Conservation (phyloP, 2,329 filamentous ascomycete genomes). For the Laburnicola sp. region DNA sequence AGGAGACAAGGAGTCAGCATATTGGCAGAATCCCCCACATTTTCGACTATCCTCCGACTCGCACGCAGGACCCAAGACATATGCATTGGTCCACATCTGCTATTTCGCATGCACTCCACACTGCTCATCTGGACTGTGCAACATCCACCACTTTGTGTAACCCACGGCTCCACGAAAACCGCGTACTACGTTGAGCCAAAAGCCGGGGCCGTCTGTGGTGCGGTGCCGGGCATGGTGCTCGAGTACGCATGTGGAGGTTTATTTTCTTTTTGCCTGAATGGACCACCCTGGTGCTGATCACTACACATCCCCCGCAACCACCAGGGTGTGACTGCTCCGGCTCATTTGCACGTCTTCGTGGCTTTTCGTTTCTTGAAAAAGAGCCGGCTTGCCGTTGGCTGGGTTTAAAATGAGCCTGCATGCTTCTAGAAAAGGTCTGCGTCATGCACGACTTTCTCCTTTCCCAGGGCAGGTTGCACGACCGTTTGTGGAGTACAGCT, state of each 20-base stretch:
- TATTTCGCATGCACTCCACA: conserved; percentile 18
- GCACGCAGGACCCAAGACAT: conserved; percentile 21
- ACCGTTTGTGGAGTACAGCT: conserved; percentile 10
- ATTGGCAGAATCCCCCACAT: conserved; percentile 34
- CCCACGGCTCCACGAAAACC: not conserved
- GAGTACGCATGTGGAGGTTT: not conserved
- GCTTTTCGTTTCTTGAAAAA: conserved; percentile 10
- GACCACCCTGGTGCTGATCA: conserved; percentile 22
- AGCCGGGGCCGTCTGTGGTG: conserved; percentile 7
- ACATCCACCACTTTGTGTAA: conserved; percentile 8
- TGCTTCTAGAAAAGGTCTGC: conserved; percentile 10
- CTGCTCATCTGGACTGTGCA: conserved; percentile 7
- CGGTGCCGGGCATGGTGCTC: conserved; percentile 2
- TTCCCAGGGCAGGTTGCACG: not conserved
- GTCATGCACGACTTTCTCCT: conserved; percentile 3
- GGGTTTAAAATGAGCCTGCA: conserved; percentile 1
- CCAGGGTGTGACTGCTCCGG: conserved; percentile 17
- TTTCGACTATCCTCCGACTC: conserved; percentile 20
- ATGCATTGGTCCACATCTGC: conserved; percentile 25
- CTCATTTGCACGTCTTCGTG: conserved; percentile 13
- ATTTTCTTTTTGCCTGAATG: conserved; percentile 28
- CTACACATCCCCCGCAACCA: conserved; percentile 25
- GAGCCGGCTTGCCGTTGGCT: conserved; percentile 3
- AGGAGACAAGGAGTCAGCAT: conserved; percentile 22
- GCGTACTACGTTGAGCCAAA: conserved; percentile 12